Evolutionary conservation across 2,329 filamentous ascomycete species (phyloP), one percentile per base, ranked within the genome.

Genomic region (Aspergillus bombycis): DNA sequence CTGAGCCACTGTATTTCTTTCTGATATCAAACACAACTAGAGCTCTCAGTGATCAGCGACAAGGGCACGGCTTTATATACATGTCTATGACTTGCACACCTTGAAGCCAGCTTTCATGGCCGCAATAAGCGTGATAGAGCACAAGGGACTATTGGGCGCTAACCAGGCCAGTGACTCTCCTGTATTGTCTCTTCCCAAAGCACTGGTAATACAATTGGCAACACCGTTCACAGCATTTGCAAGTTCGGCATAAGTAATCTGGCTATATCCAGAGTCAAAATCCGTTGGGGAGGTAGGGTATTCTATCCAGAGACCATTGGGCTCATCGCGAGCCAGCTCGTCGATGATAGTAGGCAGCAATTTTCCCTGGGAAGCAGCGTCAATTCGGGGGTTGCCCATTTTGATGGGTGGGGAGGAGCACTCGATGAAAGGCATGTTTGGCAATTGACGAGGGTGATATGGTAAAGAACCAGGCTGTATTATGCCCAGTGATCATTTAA

Each of bases 1-100:
- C 23, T 55, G 28, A 38, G 52, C 34, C 30, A 55, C 52, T 26
- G 32, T 38, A 34, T 55, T 55, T 26, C 52, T 38, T 32, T 55
- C 52, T 26, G 52, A 55, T 19, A 38, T 9, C 52, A 55, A 55
- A 21, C 36, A 55, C n/a, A 55, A 55, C 52, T 55, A 55, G n/a
- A 55, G 52, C 52, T 55, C 52, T 55, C 52, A 26, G 52, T 52
- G 52, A 55, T 55, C 52, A 55, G 52, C 52, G 52, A 55, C 52
- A 55, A 55, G 12, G 52, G 52, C 21, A 38, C 52, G n/a, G 52
- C 32, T 26, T 14, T 38, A 38, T 55, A 55, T 55, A 55, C 52
- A 55, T 55, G 52, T 55, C 52, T n/a, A 55, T 55, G 52, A 55
- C 52, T 55, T 36, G 52, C 52, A 55, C 52, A 55, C 52, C 52